phyloP scores from a whole-genome alignment of 106 monocot species.

The Chionographis japonica region DNA sequence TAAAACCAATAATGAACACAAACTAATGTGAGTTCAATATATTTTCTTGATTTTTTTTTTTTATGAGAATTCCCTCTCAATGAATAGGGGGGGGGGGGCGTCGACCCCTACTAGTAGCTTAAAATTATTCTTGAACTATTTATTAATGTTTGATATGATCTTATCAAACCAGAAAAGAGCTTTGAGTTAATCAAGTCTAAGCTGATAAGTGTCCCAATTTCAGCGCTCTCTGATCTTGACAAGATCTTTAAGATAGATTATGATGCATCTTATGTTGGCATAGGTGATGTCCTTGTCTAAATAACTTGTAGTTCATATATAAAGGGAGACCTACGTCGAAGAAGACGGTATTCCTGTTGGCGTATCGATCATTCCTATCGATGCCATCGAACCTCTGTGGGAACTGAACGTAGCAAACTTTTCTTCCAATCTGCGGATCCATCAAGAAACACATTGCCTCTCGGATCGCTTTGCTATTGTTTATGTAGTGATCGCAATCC shows the following conservation, averaged over 20 bases:
- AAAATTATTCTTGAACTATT: no score
- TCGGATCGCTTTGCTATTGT: conserved; percentile 93
- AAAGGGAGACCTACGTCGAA: conserved; percentile 57
- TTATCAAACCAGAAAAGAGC: no score
- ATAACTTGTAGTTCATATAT: background rate
- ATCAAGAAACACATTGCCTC: conserved; percentile 98
- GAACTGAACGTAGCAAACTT: conserved; percentile 90
- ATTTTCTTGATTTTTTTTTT: background rate
- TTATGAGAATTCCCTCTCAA: no score
- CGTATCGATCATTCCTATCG: conserved; percentile 79
- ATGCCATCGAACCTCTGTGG: conserved; percentile 97
- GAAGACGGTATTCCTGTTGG: conserved; percentile 96
- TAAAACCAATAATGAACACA: background rate
- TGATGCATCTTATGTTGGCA: no score
- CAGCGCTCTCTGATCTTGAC: no score
- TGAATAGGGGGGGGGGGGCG: no score
- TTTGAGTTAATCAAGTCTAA: no score
- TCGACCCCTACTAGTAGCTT: no score
- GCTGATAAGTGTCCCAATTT: no score
- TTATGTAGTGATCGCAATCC: conserved; percentile 93
- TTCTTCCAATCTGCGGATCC: conserved; percentile 87
- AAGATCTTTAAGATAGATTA: no score
- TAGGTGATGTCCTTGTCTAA: no score
- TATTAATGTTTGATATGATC: no score
- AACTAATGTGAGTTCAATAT: background rate